Evolutionary conservation across 371 early-diverging fungal genomes (phyloP), one percentile per base, ranked within the genome.

Genomic region (Conidiobolus incongruus): DNA sequence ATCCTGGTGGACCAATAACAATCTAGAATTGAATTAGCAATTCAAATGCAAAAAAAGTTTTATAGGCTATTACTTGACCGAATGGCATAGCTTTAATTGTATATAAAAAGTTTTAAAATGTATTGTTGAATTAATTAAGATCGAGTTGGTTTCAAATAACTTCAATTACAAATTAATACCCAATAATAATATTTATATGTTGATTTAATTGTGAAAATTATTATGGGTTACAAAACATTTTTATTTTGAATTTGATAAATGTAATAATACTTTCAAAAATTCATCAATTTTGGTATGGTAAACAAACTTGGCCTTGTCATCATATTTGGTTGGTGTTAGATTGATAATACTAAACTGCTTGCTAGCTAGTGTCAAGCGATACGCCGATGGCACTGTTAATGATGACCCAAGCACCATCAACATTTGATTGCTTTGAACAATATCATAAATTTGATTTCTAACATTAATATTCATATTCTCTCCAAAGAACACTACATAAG

Each of bases 1-100:
- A 80, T 17, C 99, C 99, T 11, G 96, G 93, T 41, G 95, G 93
- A 2, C 98, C 98, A 44, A 95, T 77, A 28, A 95, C 82, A 32
- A 97, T 55, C 75, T 90, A 65, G 0, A 56, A 29, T 15, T 39
- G n/a, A n/a, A n/a, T n/a, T n/a, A n/a, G n/a, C n/a, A n/a, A n/a
- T n/a, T n/a, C n/a, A n/a, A n/a, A 40, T n/a, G 34, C 12, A 13
- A 47, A 15, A 33, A 15, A 35, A 29, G 39, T 48, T 5, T 15
- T 17, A 4, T 15, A 17, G 35, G 17, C 35, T 3, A 36, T 36
- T 15, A 49, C 49, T 39, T 45, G 45, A 38, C 45, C 45, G 29
- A 48, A 45, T 35, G 45, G 45, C 49, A 44, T 49, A 28, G 22
- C 17, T 6, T 36, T 35, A 17, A 17, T 15, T 3, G 7, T 20